These are phyloP conservation scores for Alternaria tenuissima DNA, from an alignment of 2,329 filamentous ascomycete genomes.

Conservation along the genomic window DNA sequence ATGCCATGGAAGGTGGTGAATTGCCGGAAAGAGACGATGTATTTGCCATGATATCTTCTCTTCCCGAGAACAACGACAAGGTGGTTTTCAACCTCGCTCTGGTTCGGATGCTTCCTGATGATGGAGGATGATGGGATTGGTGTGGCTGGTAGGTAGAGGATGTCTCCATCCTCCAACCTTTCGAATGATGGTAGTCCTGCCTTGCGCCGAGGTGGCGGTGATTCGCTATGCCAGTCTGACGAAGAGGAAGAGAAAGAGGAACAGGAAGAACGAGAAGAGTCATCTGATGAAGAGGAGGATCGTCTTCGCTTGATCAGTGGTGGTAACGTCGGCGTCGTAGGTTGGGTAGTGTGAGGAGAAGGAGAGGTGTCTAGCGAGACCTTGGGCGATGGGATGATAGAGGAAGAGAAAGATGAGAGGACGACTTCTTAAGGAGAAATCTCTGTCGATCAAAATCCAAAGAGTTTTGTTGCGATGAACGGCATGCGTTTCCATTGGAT, in stretches of 20 bases:
- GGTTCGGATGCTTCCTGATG: neutral
- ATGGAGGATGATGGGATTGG: neutral
- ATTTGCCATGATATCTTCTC: constrained; percentile 1
- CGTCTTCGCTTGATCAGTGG: neutral
- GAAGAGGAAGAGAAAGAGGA: neutral
- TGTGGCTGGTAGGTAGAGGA: constrained; percentile 6
- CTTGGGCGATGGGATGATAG: neutral
- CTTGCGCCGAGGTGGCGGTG: constrained; percentile 1
- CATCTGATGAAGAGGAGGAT: neutral
- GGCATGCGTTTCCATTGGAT: neutral
- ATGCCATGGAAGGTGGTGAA: constrained; percentile 22
- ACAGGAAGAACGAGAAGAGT: neutral
- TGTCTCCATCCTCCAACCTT: constrained; percentile 8
- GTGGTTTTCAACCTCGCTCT: constrained; percentile 5
- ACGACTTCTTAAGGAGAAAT: neutral
- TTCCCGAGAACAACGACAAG: constrained; percentile 21
- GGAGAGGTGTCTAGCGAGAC: neutral
- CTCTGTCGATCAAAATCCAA: neutral
- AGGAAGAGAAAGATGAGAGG: neutral
- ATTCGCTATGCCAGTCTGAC: constrained; percentile 8
- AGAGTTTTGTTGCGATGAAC: neutral
- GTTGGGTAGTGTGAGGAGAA: constrained; percentile 7
- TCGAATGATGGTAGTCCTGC: constrained; percentile 4
- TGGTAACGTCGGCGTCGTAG: neutral
- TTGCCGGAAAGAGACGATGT: constrained; percentile 17